Conservation (phyloP, 495 filamentous ascomycete species). For the Aspergillus homomorphus region DNA sequence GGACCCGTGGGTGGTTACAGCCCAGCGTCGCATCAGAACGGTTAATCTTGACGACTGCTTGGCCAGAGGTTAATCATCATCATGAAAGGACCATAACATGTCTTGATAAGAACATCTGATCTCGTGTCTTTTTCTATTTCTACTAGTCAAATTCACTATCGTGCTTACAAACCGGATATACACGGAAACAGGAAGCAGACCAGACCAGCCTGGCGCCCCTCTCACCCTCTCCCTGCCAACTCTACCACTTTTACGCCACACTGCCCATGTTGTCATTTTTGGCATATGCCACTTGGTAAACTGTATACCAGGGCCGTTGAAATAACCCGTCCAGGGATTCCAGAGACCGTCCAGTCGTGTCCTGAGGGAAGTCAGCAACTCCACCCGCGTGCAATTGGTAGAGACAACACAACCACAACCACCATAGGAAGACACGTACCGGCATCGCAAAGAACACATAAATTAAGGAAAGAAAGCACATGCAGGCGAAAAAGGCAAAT, state of each 20-base stretch:
- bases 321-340: slow-evolving; percentile 21
- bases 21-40: background rate
- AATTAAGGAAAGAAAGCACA: slow-evolving; percentile 20
- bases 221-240: no score
- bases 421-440: slow-evolving; percentile 6
- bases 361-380: slow-evolving; percentile 9
- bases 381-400: background rate
- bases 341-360: slow-evolving; percentile 25
- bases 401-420: background rate
- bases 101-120: no score
- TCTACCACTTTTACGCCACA: background rate
- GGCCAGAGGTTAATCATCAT: no score
- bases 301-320: slow-evolving; percentile 24
- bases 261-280: background rate
- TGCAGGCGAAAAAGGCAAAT: slow-evolving; percentile 24
- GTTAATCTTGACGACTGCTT: no score
- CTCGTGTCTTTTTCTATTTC: no score
- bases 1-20: background rate
- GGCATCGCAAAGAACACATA: slow-evolving; percentile 30
- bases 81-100: no score
- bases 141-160: no score
- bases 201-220: no score
- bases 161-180: no score
- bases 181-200: no score
- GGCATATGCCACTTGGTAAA: slow-evolving; percentile 20